A percentile compares a stretch with the other conserved stretches of the same genome.
These are phyloP conservation scores for Aspergillus steynii DNA, from an alignment of 495 filamentous ascomycete species.

Conservation along the genomic window DNA sequence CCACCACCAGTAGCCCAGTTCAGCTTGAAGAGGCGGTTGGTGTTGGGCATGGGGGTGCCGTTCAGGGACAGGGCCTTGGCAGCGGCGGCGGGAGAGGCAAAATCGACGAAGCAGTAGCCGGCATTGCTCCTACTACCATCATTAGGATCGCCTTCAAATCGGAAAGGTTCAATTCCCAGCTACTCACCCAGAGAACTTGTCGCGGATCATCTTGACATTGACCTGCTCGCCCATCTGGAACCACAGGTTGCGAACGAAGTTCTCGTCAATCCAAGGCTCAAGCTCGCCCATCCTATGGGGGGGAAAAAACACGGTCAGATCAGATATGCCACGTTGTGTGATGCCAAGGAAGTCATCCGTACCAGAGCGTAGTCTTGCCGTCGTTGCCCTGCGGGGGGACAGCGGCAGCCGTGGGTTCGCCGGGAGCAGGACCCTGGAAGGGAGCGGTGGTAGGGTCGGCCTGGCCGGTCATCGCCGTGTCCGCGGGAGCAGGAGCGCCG, in stretches of 20 bases:
- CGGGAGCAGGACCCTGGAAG: constrained; percentile 55
- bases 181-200: constrained; percentile 97
- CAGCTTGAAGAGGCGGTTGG: constrained; percentile 92
- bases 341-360: constrained; percentile 28
- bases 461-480: constrained; percentile 53
- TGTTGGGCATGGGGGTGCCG: constrained; percentile 90
- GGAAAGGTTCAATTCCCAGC: constrained; percentile 3
- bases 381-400: constrained; percentile 60
- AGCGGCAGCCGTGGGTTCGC: constrained; percentile 51
- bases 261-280: constrained; percentile 99
- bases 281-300: constrained; percentile 91
- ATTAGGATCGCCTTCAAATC: constrained; percentile 42
- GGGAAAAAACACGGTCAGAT: constrained; percentile 6
- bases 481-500: constrained; percentile 52
- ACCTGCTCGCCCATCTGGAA: constrained; percentile 87
- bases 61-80: constrained; percentile 88
- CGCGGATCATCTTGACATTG: constrained; percentile 99
- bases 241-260: constrained; percentile 94
- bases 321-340: neutral
- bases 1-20: constrained; percentile 99
- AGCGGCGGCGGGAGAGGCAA: constrained; percentile 77
- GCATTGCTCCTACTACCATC: constrained; percentile 77
- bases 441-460: constrained; percentile 55
- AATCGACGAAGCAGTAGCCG: constrained; percentile 99
- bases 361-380: constrained; percentile 83